These are phyloP conservation scores for Candida smagusa DNA, from an alignment of 1,139 yeast species.

Conservation along the genomic window DNA sequence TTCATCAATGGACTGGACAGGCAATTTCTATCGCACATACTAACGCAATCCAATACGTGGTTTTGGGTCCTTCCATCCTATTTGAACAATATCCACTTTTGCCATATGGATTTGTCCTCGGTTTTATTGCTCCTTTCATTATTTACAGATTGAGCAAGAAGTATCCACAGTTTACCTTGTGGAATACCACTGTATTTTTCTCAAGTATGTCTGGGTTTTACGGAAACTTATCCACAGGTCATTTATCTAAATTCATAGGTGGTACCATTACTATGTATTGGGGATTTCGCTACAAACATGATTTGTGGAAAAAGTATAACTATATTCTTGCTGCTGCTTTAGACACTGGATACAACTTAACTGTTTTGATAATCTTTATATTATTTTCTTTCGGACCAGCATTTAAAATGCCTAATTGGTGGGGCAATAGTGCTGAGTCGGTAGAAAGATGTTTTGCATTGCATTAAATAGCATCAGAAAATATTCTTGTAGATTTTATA, in stretches of 20 bases:
- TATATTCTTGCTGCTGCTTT: constrained; percentile 47
- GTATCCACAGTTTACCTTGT: constrained; percentile 27
- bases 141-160: constrained; percentile 25
- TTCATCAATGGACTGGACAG: constrained; percentile 53
- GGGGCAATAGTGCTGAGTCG: constrained; percentile 42
- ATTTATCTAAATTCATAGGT: constrained; percentile 40
- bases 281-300: constrained; percentile 33
- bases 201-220: constrained; percentile 44
- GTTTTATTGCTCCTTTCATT: constrained; percentile 31
- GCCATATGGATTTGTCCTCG: constrained; percentile 42
- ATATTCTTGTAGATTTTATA: background rate
- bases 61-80: constrained; percentile 42
- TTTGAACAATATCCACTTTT: constrained; percentile 36
- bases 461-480: background rate
- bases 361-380: constrained; percentile 34
- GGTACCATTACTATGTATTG: constrained; percentile 45
- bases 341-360: constrained; percentile 45
- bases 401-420: constrained; percentile 40
- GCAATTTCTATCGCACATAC: constrained; percentile 36
- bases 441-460: constrained; percentile 43
- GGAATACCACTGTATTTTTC: constrained; percentile 48
- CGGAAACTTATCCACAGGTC: constrained; percentile 48
- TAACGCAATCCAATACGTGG: constrained; percentile 48
- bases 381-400: constrained; percentile 30
- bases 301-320: constrained; percentile 39